phyloP scores from a whole-genome alignment of 208 protist genomes.

The Leishmania martiniquensis region DNA sequence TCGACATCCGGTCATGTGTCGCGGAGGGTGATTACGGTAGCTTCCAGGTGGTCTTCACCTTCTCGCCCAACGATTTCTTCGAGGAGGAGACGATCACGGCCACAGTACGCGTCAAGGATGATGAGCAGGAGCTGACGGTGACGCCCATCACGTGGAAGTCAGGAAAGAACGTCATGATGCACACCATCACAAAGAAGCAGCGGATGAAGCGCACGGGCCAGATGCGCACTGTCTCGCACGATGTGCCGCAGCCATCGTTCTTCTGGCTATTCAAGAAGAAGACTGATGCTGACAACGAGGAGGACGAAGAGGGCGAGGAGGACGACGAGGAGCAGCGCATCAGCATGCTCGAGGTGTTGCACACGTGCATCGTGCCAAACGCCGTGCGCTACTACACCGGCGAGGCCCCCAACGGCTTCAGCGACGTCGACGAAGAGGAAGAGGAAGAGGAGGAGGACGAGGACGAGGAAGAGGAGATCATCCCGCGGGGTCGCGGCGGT shows the following conservation, averaged over 20 bases:
- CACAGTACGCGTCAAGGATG: conserved; percentile 49
- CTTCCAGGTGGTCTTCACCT: conserved; percentile 82
- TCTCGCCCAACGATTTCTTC: conserved; percentile 84
- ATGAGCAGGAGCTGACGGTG: conserved; percentile 46
- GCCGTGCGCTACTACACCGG: conserved; percentile 89
- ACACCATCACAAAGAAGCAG: conserved; percentile 62
- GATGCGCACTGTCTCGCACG: conserved; percentile 43
- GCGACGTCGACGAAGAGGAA: conserved; percentile 70
- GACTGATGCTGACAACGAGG: conserved; percentile 20
- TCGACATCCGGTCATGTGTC: conserved; percentile 61
- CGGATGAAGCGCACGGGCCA: conserved; percentile 47
- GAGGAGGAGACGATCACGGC: conserved; percentile 72
- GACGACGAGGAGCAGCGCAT: conserved; percentile 58
- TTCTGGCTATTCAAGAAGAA: conserved; percentile 78
- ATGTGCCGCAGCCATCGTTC: conserved; percentile 72
- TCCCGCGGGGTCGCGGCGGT: conserved; percentile 44
- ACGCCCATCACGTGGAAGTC: conserved; percentile 79
- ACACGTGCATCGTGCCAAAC: conserved; percentile 73
- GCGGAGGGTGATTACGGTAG: conserved; percentile 62
- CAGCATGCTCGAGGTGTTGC: conserved; percentile 54
- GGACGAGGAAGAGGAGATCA: conserved; percentile 41
- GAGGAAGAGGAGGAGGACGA: conserved; percentile 84
- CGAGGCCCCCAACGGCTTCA: conserved; percentile 80
- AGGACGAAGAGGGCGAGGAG: conserved; percentile 44
- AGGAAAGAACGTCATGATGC: conserved; percentile 78